These are phyloP conservation scores for Exophiala lecanii-corni DNA, from an alignment of 2,329 filamentous ascomycete species.

Conservation along the genomic window DNA sequence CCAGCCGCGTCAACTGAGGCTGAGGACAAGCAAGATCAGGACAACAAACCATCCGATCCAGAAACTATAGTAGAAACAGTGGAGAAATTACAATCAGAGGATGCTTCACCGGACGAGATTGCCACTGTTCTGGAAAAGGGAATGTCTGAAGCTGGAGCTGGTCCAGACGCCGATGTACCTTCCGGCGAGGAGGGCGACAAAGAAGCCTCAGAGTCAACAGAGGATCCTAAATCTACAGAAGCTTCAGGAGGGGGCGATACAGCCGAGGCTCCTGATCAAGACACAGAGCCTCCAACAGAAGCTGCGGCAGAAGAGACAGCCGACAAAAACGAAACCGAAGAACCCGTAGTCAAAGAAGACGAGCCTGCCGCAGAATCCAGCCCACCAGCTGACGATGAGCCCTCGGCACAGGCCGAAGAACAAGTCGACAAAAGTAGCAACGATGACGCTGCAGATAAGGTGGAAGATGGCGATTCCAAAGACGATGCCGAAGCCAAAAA, in stretches of 20 bases:
- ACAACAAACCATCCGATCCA: not conserved
- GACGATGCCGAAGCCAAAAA: not conserved
- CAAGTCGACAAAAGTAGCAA: not conserved
- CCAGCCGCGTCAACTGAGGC: not conserved
- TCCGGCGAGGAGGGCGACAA: no score
- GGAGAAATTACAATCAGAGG: conserved; percentile 20
- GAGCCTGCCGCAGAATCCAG: no score
- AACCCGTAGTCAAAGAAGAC: no score
- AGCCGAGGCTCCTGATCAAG: not conserved
- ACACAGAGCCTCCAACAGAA: conserved; percentile 2
- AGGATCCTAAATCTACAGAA: no score
- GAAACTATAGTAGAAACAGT: conserved; percentile 20
- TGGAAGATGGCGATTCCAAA: not conserved
- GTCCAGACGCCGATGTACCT: not conserved
- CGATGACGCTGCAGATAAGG: not conserved
- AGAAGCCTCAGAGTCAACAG: no score
- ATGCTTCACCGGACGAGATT: conserved; percentile 17
- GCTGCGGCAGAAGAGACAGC: conserved; percentile 1
- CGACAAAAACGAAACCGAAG: conserved; percentile 4
- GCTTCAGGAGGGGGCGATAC: conserved; percentile 3
- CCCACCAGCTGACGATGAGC: conserved; percentile 1
- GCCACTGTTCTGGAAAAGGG: conserved; percentile 22
- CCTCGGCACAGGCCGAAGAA: not conserved
- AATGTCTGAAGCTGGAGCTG: conserved; percentile 23
- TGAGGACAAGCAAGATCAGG: conserved; percentile 1